Evolutionary conservation across 257 asterid species (phyloP), one percentile per base, ranked within the genome.

Genomic region (Henckelia pumila): DNA sequence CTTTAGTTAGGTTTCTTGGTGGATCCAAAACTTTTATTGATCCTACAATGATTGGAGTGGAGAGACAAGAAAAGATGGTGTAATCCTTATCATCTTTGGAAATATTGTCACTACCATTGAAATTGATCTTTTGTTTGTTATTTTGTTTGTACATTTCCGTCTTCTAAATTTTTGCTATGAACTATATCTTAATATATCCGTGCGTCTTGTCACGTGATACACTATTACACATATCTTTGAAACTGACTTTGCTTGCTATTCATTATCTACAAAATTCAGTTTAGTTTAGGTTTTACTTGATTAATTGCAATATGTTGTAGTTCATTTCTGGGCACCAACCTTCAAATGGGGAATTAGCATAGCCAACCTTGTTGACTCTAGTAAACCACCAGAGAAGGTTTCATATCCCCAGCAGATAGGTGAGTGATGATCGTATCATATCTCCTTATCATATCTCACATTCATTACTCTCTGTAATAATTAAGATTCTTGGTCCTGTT

Each of bases 281-380:
- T 2, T 30, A 17, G 23, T 20, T 47, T 58, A 61, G 61, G 61
- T 10, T 74, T 11, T 37, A 37, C 17, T 11, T 60, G 49, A 20
- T 64, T 44, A 1, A 4, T 6, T 19, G 37, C 63, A 22, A 19
- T 26, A 14, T 73, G 69, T 32, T 71, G 40, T 64, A 86, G 94
- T 84, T 80, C 90, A 86, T 82, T 86, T 86, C 78, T 84, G 90
- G 94, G 95, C 95, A 30, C 95, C 95, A 32, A 87, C 95, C 59
- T 87, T 84, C 78, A 87, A 87, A 81, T 87, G 95, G 95, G 91
- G 95, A 73, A 87, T 87, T 72, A 87, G 87, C 78, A 84, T 87
- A 50, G 95, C 95, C 69, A 87, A 87, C 75, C 62, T 87, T 70
- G 91, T 84, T 0, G 95, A 87, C 80, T 84, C 79, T 1, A 22